Percentiles rank a stretch among this genome's conserved stretches.
These are phyloP conservation scores for Parasarocladium wereldwijsianum DNA, from an alignment of 2,329 filamentous ascomycete genomes.

Conservation along the genomic window DNA sequence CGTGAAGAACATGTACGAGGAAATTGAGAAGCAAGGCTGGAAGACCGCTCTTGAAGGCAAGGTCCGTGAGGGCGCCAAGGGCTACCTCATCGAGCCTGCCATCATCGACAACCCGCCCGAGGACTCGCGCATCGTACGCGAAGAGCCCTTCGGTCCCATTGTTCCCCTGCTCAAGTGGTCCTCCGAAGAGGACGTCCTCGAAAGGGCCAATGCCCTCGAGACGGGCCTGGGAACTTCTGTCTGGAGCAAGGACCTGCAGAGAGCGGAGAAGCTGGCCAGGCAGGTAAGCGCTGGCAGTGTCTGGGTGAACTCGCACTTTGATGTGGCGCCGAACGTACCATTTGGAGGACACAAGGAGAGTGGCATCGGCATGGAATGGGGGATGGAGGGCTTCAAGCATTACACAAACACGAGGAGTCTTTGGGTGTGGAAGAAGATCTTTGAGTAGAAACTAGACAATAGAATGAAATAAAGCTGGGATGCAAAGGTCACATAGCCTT, in stretches of 20 bases:
- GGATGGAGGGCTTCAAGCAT: constrained; percentile 20
- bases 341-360: constrained; percentile 38
- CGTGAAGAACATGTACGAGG: constrained; percentile 33
- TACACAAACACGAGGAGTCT: constrained; percentile 16
- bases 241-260: constrained; percentile 36
- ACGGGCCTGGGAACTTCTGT: constrained; percentile 42
- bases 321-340: constrained; percentile 20
- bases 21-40: constrained; percentile 27
- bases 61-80: constrained; percentile 16
- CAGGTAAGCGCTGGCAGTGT: constrained; percentile 42
- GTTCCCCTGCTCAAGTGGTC: constrained; percentile 47
- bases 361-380: constrained; percentile 32
- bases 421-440: constrained; percentile 13
- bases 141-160: constrained; percentile 43
- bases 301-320: constrained; percentile 41
- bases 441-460: too few relatives aligned
- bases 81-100: constrained; percentile 42
- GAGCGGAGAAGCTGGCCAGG: constrained; percentile 35
- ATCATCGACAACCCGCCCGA: constrained; percentile 47
- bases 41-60: constrained; percentile 21
- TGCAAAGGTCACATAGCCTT: background rate
- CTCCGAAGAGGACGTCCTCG: constrained; percentile 43
- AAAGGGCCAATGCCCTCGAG: constrained; percentile 35
- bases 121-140: constrained; percentile 36
- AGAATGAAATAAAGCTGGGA: too few relatives aligned